Evolutionary conservation across 2,329 filamentous ascomycete species (phyloP).

Genomic region (Cercospora brassicicola): DNA sequence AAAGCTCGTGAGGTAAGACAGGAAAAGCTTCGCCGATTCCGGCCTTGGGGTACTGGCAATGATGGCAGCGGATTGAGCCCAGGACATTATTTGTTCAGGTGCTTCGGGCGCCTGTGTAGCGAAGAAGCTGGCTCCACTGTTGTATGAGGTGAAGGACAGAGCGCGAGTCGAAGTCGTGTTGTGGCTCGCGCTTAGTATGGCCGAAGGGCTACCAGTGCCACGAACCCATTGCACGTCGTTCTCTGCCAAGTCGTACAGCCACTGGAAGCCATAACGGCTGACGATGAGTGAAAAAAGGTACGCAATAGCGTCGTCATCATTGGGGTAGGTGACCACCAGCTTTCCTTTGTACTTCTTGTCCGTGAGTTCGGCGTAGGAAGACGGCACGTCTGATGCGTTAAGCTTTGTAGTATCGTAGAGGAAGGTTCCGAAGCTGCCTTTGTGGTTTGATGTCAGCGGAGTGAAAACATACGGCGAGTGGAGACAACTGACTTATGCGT

Average conservation of each 20-base stretch:
- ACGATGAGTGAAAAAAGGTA: conserved; percentile 52
- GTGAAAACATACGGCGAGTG: neutral
- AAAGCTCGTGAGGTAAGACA: conserved; percentile 39
- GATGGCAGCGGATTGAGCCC: conserved; percentile 52
- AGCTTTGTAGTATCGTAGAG: conserved; percentile 43
- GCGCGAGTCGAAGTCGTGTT: conserved; percentile 23
- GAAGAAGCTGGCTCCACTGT: neutral
- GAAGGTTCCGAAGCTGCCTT: conserved; percentile 22
- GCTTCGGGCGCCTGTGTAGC: conserved; percentile 10
- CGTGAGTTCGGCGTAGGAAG: conserved; percentile 48
- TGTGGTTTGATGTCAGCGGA: neutral
- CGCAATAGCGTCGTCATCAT: conserved; percentile 59
- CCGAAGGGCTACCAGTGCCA: conserved; percentile 48
- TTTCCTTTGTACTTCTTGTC: conserved; percentile 56
- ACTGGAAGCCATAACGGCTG: conserved; percentile 45
- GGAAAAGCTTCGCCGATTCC: conserved; percentile 52
- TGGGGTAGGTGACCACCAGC: conserved; percentile 57
- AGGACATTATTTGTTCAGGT: conserved; percentile 46
- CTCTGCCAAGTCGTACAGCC: conserved; percentile 49
- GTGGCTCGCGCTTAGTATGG: conserved; percentile 32
- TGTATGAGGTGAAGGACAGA: conserved; percentile 21
- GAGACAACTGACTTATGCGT: conserved; percentile 38
- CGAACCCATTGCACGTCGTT: conserved; percentile 56
- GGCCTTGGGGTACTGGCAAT: conserved; percentile 48
- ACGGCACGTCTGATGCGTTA: conserved; percentile 34